These are phyloP conservation scores for Paratrimastix pyriformis DNA, from an alignment of 78 protist species.

Conservation along the genomic window DNA sequence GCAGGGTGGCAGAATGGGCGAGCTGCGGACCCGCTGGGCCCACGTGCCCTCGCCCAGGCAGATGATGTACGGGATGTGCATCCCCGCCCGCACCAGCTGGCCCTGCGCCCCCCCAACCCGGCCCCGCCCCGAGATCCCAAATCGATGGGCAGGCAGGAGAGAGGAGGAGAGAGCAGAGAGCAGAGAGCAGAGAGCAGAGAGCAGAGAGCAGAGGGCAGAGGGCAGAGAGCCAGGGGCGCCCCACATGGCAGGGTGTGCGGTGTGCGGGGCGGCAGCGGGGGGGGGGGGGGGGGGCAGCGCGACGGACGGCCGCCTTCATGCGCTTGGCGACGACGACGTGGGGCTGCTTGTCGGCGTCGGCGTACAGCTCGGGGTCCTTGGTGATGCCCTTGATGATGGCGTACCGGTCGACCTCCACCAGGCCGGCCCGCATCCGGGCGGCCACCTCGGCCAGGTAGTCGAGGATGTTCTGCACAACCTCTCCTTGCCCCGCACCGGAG, in stretches of 20 bases:
- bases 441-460: conserved; percentile 19
- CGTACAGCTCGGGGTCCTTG: conserved; percentile 72
- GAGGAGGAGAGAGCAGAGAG: too few species aligned
- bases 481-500: background rate
- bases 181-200: too few species aligned
- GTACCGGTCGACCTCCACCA: background rate
- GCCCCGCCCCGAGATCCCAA: conserved; percentile 33
- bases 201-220: too few species aligned
- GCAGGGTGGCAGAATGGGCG: background rate
- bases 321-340: conserved; percentile 90
- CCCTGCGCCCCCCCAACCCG: conserved; percentile 62
- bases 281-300: background rate
- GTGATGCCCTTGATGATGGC: conserved; percentile 66
- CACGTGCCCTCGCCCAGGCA: conserved; percentile 18
- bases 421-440: conserved; percentile 11
- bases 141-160: conserved; percentile 16
- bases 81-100: conserved; percentile 7
- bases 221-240: too few species aligned
- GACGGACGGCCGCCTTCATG: too few species aligned
- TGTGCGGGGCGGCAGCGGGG: too few species aligned
- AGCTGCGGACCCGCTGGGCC: background rate
- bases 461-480: conserved; percentile 12
- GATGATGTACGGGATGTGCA: conserved; percentile 60
- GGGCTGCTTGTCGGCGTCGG: conserved; percentile 79
- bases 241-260: background rate